A percentile compares a stretch with the other conserved stretches of the same genome.
phyloP scores from a whole-genome alignment of 2,329 filamentous ascomycete species.

The Alternaria consortialis region DNA sequence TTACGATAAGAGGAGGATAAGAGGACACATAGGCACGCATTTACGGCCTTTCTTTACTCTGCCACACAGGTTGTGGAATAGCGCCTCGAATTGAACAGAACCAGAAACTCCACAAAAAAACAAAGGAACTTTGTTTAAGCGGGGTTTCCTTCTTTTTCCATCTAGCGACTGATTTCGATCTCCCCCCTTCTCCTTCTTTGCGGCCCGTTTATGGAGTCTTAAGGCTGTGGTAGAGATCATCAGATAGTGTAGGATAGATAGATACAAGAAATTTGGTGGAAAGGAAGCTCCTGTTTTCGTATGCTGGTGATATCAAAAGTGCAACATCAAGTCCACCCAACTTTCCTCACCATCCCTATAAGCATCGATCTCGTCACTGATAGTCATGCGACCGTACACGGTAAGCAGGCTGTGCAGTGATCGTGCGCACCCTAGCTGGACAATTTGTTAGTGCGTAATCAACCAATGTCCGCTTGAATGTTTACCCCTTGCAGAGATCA shows the following conservation, averaged over 20 bases:
- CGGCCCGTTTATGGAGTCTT: slow-evolving; percentile 22
- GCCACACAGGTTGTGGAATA: slow-evolving; percentile 26
- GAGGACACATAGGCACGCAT: slow-evolving; percentile 20
- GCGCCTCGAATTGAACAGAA: slow-evolving; percentile 38
- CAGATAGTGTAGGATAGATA: slow-evolving; percentile 44
- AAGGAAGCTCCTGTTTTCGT: slow-evolving; percentile 1
- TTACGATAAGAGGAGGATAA: slow-evolving; percentile 25
- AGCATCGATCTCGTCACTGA: neutral
- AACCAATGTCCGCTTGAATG: neutral
- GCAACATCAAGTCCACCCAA: neutral
- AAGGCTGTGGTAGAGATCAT: slow-evolving; percentile 45
- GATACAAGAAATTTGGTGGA: slow-evolving; percentile 17
- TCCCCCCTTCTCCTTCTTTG: slow-evolving; percentile 42
- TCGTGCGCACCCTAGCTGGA: too few relatives aligned
- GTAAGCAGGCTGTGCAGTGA: too few relatives aligned
- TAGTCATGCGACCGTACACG: too few relatives aligned
- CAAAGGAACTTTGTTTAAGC: slow-evolving; percentile 39
- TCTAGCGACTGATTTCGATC: slow-evolving; percentile 41
- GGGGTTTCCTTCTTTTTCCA: slow-evolving; percentile 18
- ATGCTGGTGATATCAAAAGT: neutral
- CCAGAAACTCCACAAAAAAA: slow-evolving; percentile 48
- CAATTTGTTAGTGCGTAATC: too few relatives aligned
- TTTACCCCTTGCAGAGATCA: neutral
- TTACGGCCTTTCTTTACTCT: slow-evolving; percentile 21
- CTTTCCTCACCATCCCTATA: neutral